These are phyloP conservation scores for Hypoxylon cercidicola DNA, from an alignment of 495 filamentous ascomycete species.

Conservation along the genomic window DNA sequence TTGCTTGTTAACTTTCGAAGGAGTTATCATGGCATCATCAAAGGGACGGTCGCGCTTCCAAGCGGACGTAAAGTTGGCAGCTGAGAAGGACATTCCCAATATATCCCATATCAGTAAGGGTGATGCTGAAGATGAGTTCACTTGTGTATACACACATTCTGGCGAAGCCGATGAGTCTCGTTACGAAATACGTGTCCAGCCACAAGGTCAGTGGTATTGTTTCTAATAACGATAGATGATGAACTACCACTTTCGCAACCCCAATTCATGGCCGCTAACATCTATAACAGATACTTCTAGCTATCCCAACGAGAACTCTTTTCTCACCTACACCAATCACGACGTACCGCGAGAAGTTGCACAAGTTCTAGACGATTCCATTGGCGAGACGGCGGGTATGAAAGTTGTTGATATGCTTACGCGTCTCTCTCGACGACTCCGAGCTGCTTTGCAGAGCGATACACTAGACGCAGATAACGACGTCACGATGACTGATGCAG, in stretches of 20 bases:
- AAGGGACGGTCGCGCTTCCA: conserved; percentile 22
- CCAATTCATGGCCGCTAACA: conserved; percentile 6
- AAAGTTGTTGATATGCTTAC: conserved; percentile 42
- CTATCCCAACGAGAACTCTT: conserved; percentile 47
- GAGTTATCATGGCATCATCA: conserved; percentile 10
- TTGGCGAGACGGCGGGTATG: conserved; percentile 27
- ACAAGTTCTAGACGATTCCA: conserved; percentile 40
- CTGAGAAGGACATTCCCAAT: conserved; percentile 15
- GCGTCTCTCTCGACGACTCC: conserved; percentile 39
- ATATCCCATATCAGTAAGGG: conserved; percentile 59
- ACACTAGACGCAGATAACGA: conserved; percentile 49
- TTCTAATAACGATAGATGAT: background rate
- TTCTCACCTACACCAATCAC: conserved; percentile 50
- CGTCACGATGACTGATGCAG: conserved; percentile 48
- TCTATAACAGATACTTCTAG: conserved; percentile 38
- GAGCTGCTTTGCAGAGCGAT: conserved; percentile 38
- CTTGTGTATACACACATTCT: conserved; percentile 60
- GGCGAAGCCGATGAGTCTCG: conserved; percentile 23
- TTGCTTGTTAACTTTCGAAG: background rate
- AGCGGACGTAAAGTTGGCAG: conserved; percentile 35
- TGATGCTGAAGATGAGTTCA: conserved; percentile 71
- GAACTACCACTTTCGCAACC: background rate
- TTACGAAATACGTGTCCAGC: conserved; percentile 63
- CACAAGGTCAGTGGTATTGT: conserved; percentile 60
- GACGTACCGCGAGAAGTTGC: conserved; percentile 43